Evolutionary conservation across 805 yeast species (phyloP), one percentile per base, ranked within the genome.

Genomic region (Kodamaea jinghongensis): DNA sequence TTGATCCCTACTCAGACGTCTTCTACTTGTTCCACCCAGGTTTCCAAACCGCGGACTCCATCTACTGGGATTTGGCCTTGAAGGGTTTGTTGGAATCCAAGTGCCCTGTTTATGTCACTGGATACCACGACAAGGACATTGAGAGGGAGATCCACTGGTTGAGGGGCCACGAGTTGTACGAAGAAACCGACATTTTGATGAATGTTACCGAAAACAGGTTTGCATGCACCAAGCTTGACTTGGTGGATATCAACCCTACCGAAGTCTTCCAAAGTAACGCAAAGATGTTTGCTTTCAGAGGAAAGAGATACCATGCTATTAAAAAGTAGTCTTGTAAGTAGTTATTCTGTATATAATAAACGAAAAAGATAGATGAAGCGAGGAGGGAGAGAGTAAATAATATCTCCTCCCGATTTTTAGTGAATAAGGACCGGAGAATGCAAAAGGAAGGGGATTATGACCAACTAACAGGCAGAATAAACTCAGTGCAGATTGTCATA

Each of bases 11-110:
- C 63, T 75, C 87, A 58, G 99, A 93, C 60, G 79, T 80, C 17
- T 93, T 93, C 65, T 89, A 88, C 76, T 73, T 86, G 38, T 93
- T 91, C 84, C 98, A 91, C 61, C 98, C 99, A 3, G 96, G 96
- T 29, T 78, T 89, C 56, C 82, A 87, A 13, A 84, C 93, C 6
- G 85, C 86, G 10, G 96, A 87, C 54, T 71, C 82, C 15, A 82
- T 83, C 43, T 77, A 79, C 55, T 91, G 98, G 97, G 77, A 77
- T 47, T 83, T 86, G 60, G 73, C 96, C 0, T 67, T 93, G 50
- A 88, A 88, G 39, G 96, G 91, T 3, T 69, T 93, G 48, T 70
- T 93, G 47, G 98, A 93, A 48, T 83, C 96, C 34, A 93, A 93
- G 63, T 93, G 99, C 70, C 86, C 96, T 2, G 71, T 93, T 17